Conservation (phyloP, 441 rosid genomes). For the Pelargonium australe region DNA sequence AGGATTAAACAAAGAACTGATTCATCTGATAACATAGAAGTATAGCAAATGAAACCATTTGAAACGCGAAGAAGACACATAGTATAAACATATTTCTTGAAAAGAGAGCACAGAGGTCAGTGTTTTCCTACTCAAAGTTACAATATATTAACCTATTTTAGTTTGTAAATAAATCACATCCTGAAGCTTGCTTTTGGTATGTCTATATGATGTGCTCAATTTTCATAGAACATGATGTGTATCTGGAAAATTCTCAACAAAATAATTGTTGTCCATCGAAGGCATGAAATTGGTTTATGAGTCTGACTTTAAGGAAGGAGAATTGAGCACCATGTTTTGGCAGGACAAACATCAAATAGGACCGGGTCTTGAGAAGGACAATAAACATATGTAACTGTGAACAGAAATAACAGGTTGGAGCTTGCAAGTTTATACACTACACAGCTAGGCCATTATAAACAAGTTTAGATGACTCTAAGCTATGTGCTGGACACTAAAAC, state of each 20-base stretch:
- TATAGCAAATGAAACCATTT: not conserved
- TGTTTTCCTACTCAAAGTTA: not conserved
- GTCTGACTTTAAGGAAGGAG: not conserved
- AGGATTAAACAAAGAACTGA: conserved; percentile 9
- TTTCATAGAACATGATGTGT: not conserved
- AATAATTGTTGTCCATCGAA: not conserved
- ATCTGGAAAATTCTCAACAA: not conserved
- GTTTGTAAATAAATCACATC: not conserved
- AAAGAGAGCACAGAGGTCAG: not conserved
- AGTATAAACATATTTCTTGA: not conserved
- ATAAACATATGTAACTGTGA: not conserved
- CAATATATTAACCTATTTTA: not conserved
- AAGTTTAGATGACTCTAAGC: not conserved
- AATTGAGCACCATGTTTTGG: not conserved
- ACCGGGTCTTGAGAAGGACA: too few relatives aligned
- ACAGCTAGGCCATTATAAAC: too few relatives aligned
- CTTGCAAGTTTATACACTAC: not conserved
- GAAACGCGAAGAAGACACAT: conserved; percentile 3
- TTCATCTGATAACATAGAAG: not conserved
- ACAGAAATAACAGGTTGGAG: not conserved
- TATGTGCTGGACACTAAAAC: not conserved
- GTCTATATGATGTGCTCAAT: not conserved
- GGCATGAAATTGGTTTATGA: not conserved
- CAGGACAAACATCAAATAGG: not conserved
- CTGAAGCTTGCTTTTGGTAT: not conserved